A percentile compares a stretch with the other conserved stretches of the same genome.
Evolutionary conservation across 305 asterid species (phyloP).

Genomic region (Stenogyne calaminthoides): DNA sequence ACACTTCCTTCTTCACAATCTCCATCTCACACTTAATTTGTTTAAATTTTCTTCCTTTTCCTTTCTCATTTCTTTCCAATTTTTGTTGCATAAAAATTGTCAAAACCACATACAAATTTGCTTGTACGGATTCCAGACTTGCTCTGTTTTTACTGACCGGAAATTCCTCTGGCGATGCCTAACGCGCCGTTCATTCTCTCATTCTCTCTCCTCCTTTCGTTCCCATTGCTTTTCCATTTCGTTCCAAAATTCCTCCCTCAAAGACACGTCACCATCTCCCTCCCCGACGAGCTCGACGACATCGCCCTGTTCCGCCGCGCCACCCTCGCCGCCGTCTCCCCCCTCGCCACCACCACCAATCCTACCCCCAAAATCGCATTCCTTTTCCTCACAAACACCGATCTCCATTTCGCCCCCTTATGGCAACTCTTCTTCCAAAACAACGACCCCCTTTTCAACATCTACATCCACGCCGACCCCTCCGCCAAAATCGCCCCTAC

Average conservation of each 20-base stretch:
- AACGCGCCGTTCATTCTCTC: constrained; percentile 49
- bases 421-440: constrained; percentile 68
- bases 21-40: background rate
- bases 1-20: background rate
- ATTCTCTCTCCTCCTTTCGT: constrained; percentile 49
- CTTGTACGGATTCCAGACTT: background rate
- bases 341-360: constrained; percentile 48
- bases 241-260: constrained; percentile 54
- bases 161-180: constrained; percentile 39
- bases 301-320: constrained; percentile 70
- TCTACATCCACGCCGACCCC: constrained; percentile 88
- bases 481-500: constrained; percentile 45
- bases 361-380: constrained; percentile 79
- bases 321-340: constrained; percentile 44
- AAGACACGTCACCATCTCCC: constrained; percentile 40
- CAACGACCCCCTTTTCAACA: constrained; percentile 51
- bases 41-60: background rate
- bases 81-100: background rate
- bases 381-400: constrained; percentile 71
- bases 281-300: constrained; percentile 70
- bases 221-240: constrained; percentile 51
- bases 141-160: background rate
- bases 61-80: background rate
- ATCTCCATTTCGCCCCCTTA: constrained; percentile 67
- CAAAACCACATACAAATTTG: background rate